Conservation (phyloP, 1,284 basidiomycete genomes). For the Ustilago xerochloae region DNA sequence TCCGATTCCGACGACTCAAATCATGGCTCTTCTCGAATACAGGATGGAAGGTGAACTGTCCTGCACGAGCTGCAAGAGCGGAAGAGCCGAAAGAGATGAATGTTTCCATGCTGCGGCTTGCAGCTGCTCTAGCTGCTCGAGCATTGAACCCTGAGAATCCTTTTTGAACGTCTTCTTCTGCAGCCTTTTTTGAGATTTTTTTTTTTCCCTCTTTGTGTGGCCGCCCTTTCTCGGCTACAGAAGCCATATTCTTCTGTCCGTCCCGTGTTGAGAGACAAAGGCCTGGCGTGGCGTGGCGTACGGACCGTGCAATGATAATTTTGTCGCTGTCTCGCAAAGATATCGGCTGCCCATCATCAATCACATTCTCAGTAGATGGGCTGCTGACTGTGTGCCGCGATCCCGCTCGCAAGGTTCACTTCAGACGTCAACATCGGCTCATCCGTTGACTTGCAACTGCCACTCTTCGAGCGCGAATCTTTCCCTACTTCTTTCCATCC, state of each 20-base stretch:
- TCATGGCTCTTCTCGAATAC: too few relatives aligned
- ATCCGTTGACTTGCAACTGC: too few relatives aligned
- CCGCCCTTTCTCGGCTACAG: background rate
- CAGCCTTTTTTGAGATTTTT: too few relatives aligned
- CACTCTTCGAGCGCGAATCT: too few relatives aligned
- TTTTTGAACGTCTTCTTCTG: too few relatives aligned
- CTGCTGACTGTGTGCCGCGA: background rate
- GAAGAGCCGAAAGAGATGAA: background rate
- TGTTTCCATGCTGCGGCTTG: background rate
- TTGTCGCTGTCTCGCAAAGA: too few relatives aligned
- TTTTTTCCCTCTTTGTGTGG: background rate
- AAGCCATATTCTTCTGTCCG: background rate
- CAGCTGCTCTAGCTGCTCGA: background rate
- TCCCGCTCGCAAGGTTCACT: background rate
- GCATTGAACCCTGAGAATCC: background rate
- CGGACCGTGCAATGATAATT: background rate
- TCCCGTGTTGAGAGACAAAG: background rate
- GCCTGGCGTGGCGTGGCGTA: background rate
- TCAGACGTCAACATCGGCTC: too few relatives aligned
- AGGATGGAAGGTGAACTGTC: background rate
- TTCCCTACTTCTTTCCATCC: too few relatives aligned
- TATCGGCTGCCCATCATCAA: background rate
- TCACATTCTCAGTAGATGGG: conserved; percentile 3
- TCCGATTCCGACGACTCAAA: background rate
- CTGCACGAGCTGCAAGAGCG: conserved; percentile 1